Evolutionary conservation across 345 rosid genomes (phyloP), one percentile per base, ranked within the genome.

Genomic region (Sisymbrium altissimum): DNA sequence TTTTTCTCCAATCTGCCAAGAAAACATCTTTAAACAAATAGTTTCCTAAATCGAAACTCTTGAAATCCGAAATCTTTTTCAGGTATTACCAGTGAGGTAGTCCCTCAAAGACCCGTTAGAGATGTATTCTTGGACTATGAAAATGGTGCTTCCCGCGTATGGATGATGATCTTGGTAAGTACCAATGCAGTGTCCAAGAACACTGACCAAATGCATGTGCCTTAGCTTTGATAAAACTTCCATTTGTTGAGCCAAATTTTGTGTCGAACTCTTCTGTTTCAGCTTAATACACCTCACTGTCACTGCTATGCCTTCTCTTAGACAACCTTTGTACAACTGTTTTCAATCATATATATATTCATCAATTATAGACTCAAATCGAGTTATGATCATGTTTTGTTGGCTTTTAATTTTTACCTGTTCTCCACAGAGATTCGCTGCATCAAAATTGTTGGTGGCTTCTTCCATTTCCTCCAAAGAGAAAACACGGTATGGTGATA

Each of bases 141-240:
- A 95, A 45, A 89, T 81, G 2, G 88, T 84, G 75, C 76, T 82
- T 13, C 73, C 75, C 0, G 84, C 81, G 13, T 80, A 71, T 10
- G 86, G 88, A 57, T 91, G 87, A 81, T 88, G 95, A 50, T 91
- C 96, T 82, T 88, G 91, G 64, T 84, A 79, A 64, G 91, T 84
- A 44, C 80, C 91, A 9, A 87, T 79, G 69, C 93, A 88, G 69
- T 95, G 97, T 64, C 99, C 99, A 21, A 91, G 87, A 81, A 88
- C 85, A 67, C 96, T 88, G 71, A 82, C 92, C 82, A 95, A 78
- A 80, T 91, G 90, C 70, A 85, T 68, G 66, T 95, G 96, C 76
- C 99, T 88, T n/a, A 95, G 81, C 87, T 95, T 95, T 60, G 97
- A 88, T 57, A 88, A 32, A 45, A 82, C 84, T 59, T 91, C 99